Evolutionary conservation across 208 protist species (phyloP).

Genomic region (Trypanosoma scelopori): DNA sequence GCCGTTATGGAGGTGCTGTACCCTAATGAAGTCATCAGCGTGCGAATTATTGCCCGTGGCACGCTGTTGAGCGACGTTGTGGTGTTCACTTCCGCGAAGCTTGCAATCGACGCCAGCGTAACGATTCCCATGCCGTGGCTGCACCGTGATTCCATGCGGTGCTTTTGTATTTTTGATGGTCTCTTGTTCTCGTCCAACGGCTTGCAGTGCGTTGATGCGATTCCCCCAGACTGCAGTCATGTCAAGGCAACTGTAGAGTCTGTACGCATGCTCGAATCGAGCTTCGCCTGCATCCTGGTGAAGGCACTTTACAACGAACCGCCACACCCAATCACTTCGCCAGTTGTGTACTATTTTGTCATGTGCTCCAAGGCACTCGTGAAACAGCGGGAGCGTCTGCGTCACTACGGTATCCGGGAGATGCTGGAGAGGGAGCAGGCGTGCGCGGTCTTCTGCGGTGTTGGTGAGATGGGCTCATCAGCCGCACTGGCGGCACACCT

Average conservation of each 20-base stretch:
- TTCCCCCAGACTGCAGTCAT: slow-evolving; percentile 10
- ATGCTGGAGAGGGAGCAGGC: slow-evolving; percentile 33
- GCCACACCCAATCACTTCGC: slow-evolving; percentile 22
- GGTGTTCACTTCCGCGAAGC: slow-evolving; percentile 31
- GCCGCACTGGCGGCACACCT: slow-evolving; percentile 38
- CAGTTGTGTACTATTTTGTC: slow-evolving; percentile 33
- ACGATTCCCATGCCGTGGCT: slow-evolving; percentile 43
- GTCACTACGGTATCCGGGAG: slow-evolving; percentile 20
- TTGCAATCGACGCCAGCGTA: slow-evolving; percentile 22
- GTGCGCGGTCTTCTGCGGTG: slow-evolving; percentile 53
- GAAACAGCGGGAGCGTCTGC: slow-evolving; percentile 25
- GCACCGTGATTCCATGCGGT: slow-evolving; percentile 18
- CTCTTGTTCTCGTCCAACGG: slow-evolving; percentile 41
- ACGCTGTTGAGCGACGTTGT: slow-evolving; percentile 22
- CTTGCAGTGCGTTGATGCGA: slow-evolving; percentile 28
- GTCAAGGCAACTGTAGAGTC: slow-evolving; percentile 11
- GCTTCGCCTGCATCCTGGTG: slow-evolving; percentile 30
- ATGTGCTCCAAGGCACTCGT: slow-evolving; percentile 27
- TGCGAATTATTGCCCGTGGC: slow-evolving; percentile 48
- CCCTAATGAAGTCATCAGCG: slow-evolving; percentile 44
- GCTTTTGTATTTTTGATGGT: slow-evolving; percentile 50
- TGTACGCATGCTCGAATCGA: slow-evolving; percentile 31
- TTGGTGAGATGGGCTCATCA: slow-evolving; percentile 39
- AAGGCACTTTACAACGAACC: slow-evolving; percentile 21
- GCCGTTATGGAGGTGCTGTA: slow-evolving; percentile 42